Evolutionary conservation across 2,329 filamentous ascomycete genomes (phyloP), one percentile per base, ranked within the genome.

Genomic region (Aspergillus uvarum): DNA sequence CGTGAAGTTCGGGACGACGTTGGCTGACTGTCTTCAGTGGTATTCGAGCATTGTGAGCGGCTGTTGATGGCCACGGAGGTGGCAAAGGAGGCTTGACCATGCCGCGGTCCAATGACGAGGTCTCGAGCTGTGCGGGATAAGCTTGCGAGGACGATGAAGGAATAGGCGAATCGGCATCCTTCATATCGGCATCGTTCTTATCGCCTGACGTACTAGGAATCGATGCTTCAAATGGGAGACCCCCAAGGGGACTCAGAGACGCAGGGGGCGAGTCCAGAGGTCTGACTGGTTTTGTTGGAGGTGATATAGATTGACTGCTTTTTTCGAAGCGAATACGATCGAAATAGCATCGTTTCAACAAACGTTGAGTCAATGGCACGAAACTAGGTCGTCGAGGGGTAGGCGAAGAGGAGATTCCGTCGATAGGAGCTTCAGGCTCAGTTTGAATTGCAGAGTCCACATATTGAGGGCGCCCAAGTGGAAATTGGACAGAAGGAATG

Each of bases 161-260:
- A 16, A 67, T 67, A 14, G 67, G 67, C 5, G 68, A 68, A 47
- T 69, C 67, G 11, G 71, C 70, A 62, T 82, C 80, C 61, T 77
- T 77, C 81, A 82, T 83, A 55, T 80, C 80, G 16, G 80, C 69
- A 66, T 82, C 80, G 12, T 70, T 67, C 11, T 61, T 62, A 10
- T 70, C 61, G 24, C 61, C 51, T 8, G 51, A 54, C 19, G 51
- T 31, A 53, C 53, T 55, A 51, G 56, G 59, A 51, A 51, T 56
- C 21, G 44, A 68, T 38, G 49, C 57, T 26, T 54, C 65, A 52
- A 42, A 56, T 29, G 42, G 38, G 26, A 48, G 35, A 24, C 8
- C 59, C 35, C 31, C 63, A 59, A 52, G 65, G 53, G 49, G 47
- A 55, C 58, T 62, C 42, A 22, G n/a, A 44, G 62, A 61, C 26